A percentile compares a stretch with the other conserved stretches of the same genome.
These are phyloP conservation scores for Neocallimastix lanati DNA, from an alignment of 192 early-diverging fungal species.

Conservation along the genomic window DNA sequence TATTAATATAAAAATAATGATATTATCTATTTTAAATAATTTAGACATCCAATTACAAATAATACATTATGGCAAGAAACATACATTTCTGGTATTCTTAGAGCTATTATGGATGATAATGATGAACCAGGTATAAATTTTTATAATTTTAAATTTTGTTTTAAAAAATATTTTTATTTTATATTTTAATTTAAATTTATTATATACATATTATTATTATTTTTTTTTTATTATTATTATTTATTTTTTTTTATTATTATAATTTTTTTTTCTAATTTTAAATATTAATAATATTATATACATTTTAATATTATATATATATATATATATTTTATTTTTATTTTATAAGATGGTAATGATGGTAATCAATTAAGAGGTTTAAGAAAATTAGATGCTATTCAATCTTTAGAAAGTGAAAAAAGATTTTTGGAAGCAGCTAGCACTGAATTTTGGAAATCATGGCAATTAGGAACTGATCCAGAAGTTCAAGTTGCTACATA, in stretches of 20 bases:
- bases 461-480: conserved; percentile 81
- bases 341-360: conserved; percentile 32
- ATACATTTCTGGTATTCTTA: conserved; percentile 67
- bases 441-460: conserved; percentile 70
- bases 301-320: no score
- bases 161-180: no score
- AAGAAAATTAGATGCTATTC: conserved; percentile 74
- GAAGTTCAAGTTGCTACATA: conserved; percentile 88
- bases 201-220: no score
- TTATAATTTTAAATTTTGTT: no score
- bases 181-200: no score
- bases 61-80: conserved; percentile 80
- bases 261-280: no score
- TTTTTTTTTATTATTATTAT: no score
- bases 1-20: no score
- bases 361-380: conserved; percentile 73
- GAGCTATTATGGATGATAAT: conserved; percentile 78
- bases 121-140: conserved; percentile 31
- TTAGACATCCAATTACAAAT: conserved; percentile 2
- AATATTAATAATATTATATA: no score
- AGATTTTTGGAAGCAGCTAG: conserved; percentile 68
- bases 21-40: no score
- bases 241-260: no score
- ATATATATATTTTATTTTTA: no score
- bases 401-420: conserved; percentile 49